Conservation (phyloP, 1,139 yeast species). For the Blastobotrys persicus region DNA sequence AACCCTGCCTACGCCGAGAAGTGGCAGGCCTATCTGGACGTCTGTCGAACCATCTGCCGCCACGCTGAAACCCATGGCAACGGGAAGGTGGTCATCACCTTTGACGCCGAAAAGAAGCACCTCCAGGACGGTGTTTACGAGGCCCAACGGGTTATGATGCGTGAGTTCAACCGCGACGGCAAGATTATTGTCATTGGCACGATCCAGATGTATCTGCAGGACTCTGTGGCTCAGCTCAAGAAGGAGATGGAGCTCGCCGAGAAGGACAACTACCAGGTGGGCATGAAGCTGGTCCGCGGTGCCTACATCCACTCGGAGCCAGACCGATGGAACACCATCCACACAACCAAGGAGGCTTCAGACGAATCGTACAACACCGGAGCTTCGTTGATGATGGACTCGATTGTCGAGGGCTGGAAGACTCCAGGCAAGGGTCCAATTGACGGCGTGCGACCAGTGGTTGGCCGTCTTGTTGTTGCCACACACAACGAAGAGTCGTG, state of each 20-base stretch:
- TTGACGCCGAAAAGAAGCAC: constrained; percentile 90
- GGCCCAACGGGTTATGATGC: constrained; percentile 78
- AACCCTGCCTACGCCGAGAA: constrained; percentile 50
- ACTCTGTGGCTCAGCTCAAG: constrained; percentile 60
- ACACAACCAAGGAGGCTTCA: constrained; percentile 71
- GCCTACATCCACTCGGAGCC: constrained; percentile 93
- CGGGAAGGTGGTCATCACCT: constrained; percentile 80
- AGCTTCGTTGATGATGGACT: constrained; percentile 59
- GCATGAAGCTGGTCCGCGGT: constrained; percentile 93
- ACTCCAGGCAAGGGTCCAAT: constrained; percentile 35
- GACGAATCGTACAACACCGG: constrained; percentile 76
- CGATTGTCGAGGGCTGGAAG: constrained; percentile 51
- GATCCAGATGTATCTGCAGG: constrained; percentile 85
- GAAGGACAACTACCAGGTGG: constrained; percentile 63
- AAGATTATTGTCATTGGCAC: constrained; percentile 81
- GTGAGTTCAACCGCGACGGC: constrained; percentile 62
- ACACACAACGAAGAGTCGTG: constrained; percentile 86
- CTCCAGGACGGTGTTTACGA: constrained; percentile 91
- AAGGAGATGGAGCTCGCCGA: constrained; percentile 65
- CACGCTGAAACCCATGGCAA: constrained; percentile 67
- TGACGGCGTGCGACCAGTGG: constrained; percentile 36
- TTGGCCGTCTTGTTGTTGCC: constrained; percentile 89
- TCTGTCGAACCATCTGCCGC: constrained; percentile 61
- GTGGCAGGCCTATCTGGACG: constrained; percentile 61
- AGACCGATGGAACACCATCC: constrained; percentile 63